Evolutionary conservation across 164 flowering plant genomes (phyloP), one percentile per base, ranked within the genome.

Genomic region (Warburgia ugandensis): DNA sequence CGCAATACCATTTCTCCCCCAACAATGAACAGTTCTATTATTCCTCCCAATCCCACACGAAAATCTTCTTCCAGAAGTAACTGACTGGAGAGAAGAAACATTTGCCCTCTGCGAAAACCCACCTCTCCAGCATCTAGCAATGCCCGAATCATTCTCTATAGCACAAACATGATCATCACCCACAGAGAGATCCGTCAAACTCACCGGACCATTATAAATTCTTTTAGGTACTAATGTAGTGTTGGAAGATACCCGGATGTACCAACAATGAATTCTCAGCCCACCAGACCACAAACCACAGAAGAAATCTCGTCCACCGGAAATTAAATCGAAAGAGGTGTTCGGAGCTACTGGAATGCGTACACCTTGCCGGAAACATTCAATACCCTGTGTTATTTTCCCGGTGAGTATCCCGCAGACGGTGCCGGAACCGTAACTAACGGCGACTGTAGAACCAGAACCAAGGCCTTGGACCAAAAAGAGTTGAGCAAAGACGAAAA

Each of bases 251-350:
- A 3, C 23, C 19, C 6, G 7, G 43, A 61, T 32, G 63, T 80
- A 59, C 97, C 97, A 94, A 56, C 95, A 94, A 38, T 79, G 57
- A 20, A 94, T 54, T 41, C 62, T 62, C 54, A 38, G 48, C 0
- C 94, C 92, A 8, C 86, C 94, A 41, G 84, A 68, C 21, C 79
- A 63, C 37, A 86, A 54, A 17, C 83, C 99, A 68, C 97, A 86
- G 69, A 94, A 65, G 68, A 64, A 63, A 55, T 60, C 47, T 16
- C 59, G 55, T 17, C 95, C 96, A 25, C 90, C 97, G 63, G 88
- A 65, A 48, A 94, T 65, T 21, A 66, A 36, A 10, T 74, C 63
- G 68, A 65, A 94, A 3, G 96, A 84, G 45, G 69, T 30, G 57
- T 66, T 66, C 10, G 94, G 80, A 1, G 45, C 29, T 33, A 76